A percentile compares a stretch with the other conserved stretches of the same genome.
phyloP scores from a whole-genome alignment of 495 filamentous ascomycete species.

The Apodospora peruviana region DNA sequence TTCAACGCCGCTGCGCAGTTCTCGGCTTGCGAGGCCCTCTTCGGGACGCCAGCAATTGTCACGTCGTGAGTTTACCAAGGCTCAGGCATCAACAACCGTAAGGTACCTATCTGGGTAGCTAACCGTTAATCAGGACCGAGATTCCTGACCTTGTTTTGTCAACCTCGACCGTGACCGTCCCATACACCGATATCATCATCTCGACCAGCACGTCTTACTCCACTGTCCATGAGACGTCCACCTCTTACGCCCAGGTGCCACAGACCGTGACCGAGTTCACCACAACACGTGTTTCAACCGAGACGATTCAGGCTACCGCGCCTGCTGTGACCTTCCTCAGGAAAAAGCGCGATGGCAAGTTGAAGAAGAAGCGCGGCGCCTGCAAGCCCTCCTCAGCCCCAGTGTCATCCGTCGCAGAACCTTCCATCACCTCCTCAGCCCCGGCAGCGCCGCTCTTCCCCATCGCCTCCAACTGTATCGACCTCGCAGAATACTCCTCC shows the following conservation, averaged over 20 bases:
- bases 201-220: neutral
- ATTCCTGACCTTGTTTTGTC: conserved; percentile 9
- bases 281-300: neutral
- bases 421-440: neutral
- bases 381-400: neutral
- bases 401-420: neutral
- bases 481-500: neutral
- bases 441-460: neutral
- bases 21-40: conserved; percentile 1
- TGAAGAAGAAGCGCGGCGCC: neutral
- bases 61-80: conserved; percentile 35
- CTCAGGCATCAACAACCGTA: no score
- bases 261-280: conserved; percentile 2
- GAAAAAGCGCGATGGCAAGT: neutral
- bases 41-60: neutral
- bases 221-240: neutral
- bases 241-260: conserved; percentile 1
- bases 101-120: no score
- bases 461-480: neutral
- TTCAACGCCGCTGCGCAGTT: conserved; percentile 4
- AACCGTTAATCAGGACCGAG: no score
- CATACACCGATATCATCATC: conserved; percentile 8
- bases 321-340: neutral
- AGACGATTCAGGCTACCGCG: neutral
- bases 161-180: neutral